Evolutionary conservation across 2,329 filamentous ascomycete species (phyloP).

Genomic region (Lachnellula willkommii): DNA sequence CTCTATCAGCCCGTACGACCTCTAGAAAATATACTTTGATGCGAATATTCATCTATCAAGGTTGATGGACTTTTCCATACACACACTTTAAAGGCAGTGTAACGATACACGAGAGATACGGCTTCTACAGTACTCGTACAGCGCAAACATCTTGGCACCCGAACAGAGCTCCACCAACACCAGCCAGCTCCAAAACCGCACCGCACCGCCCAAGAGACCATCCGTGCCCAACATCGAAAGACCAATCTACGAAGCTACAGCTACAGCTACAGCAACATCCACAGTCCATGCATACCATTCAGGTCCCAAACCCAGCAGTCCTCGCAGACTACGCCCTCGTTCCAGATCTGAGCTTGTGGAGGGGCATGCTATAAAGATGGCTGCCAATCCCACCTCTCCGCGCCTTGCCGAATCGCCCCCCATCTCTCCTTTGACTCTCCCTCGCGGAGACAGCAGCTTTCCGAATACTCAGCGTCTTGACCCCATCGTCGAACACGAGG

Average conservation of each 20-base stretch:
- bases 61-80: not conserved
- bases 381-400: not conserved
- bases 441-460: conserved; percentile 7
- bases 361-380: conserved; percentile 9
- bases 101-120: not conserved
- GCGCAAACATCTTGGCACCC: not conserved
- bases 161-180: too few species aligned
- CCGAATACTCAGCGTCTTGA: conserved; percentile 20
- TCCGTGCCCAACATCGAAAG: not conserved
- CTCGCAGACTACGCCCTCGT: conserved; percentile 8
- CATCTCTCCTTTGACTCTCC: conserved; percentile 18
- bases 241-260: not conserved
- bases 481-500: conserved; percentile 31
- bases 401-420: conserved; percentile 12
- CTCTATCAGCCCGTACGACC: not conserved
- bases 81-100: not conserved
- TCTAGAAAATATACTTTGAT: not conserved
- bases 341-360: conserved; percentile 10
- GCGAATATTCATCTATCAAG: not conserved
- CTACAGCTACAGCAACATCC: conserved; percentile 1
- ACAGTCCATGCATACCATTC: conserved; percentile 10
- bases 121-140: not conserved
- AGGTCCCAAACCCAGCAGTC: conserved; percentile 5
- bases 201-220: not conserved
- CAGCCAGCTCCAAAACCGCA: not conserved